Conservation (phyloP, 108 stramenopile species). For the Thalassiosira profunda region DNA sequence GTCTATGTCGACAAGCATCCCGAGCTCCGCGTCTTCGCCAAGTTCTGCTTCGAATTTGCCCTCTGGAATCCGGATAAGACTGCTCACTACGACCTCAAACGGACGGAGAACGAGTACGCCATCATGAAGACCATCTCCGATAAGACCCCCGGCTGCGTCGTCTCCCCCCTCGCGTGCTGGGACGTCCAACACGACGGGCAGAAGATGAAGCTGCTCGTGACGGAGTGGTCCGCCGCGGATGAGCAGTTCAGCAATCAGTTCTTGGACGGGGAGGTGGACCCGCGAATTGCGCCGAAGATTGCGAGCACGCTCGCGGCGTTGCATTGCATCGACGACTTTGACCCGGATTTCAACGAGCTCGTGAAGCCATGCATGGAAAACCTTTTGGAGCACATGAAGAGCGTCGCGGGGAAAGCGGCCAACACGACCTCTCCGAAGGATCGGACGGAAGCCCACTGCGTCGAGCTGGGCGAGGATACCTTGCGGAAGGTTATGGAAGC, state of each 20-base stretch:
- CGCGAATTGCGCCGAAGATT: constrained; percentile 38
- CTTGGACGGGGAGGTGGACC: constrained; percentile 56
- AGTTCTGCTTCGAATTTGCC: constrained; percentile 32
- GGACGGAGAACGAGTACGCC: constrained; percentile 31
- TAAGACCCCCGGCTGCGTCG: constrained; percentile 7
- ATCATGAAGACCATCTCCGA: constrained; percentile 42
- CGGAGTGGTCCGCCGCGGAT: constrained; percentile 48
- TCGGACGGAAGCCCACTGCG: constrained; percentile 29
- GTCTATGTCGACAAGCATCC: constrained; percentile 23
- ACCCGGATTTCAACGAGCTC: constrained; percentile 42
- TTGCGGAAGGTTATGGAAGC: constrained; percentile 18
- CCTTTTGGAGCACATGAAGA: constrained; percentile 9
- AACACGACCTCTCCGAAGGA: neutral
- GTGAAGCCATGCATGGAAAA: constrained; percentile 13
- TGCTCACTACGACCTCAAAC: constrained; percentile 15
- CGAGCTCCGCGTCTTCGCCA: constrained; percentile 30
- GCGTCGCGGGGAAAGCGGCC: too few relatives aligned
- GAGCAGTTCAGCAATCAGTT: constrained; percentile 53
- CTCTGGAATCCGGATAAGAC: constrained; percentile 43
- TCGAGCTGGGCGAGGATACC: constrained; percentile 7
- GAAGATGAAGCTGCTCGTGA: constrained; percentile 54
- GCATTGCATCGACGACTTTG: constrained; percentile 36
- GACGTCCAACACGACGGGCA: constrained; percentile 33
- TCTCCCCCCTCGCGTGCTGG: constrained; percentile 22
- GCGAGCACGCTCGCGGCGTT: constrained; percentile 50